A percentile compares a stretch with the other conserved stretches of the same genome.
Conservation (phyloP, 345 rosid species). For the Eucalyptus marginata region DNA sequence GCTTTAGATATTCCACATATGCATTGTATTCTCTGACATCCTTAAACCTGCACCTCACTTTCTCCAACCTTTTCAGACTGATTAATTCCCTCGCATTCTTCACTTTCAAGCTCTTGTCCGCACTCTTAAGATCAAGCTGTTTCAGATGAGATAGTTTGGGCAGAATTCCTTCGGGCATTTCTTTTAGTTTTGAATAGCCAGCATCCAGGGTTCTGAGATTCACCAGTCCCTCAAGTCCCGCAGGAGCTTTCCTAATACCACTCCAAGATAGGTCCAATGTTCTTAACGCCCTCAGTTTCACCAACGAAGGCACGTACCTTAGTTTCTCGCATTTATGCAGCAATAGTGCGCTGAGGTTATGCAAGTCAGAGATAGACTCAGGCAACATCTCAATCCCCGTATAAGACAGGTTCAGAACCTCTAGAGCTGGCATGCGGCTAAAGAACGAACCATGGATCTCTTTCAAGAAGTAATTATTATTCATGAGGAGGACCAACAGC, state of each 20-base stretch:
- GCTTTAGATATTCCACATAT: not conserved
- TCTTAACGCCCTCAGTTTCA: not conserved
- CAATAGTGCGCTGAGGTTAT: not conserved
- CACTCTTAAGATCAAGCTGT: not conserved
- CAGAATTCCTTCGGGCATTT: not conserved
- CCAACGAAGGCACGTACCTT: not conserved
- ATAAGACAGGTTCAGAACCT: not conserved
- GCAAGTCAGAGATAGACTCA: not conserved
- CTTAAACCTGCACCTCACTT: not conserved
- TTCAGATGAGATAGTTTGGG: not conserved
- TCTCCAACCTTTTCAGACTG: not conserved
- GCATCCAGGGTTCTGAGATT: slow-evolving; percentile 3
- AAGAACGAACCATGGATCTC: not conserved
- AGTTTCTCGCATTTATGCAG: not conserved
- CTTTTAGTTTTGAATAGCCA: not conserved
- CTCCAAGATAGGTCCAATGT: not conserved
- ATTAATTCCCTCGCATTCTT: not conserved
- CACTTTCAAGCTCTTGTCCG: not conserved
- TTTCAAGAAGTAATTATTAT: not conserved
- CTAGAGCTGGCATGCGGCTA: not conserved
- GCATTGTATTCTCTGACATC: not conserved
- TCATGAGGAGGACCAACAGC: not conserved
- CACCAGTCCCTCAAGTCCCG: not conserved
- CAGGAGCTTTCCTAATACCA: not conserved
- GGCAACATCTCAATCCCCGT: not conserved